Base-by-base conservation (phyloP, 1,139 yeast species). In the Torulaspora globosa region DNA sequence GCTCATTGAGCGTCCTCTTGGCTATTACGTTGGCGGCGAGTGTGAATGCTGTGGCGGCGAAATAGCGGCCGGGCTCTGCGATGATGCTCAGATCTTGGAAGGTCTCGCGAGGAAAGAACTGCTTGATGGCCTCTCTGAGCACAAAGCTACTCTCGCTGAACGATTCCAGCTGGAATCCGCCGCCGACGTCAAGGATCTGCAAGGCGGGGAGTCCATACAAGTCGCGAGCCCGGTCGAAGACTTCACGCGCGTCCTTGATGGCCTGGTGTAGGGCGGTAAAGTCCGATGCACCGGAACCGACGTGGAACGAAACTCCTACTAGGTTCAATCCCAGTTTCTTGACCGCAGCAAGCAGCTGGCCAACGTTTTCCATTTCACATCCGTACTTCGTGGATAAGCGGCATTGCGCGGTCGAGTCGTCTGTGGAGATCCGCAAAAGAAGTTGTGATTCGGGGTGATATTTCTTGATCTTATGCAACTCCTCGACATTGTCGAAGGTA, bases 61-160 rank as follows among this genome's bases (percentile, higher is more conserved):
- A 80, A 63, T 83, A 90, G 54, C 98, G 76, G 47, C 98, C 98
- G 5, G 97, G 96, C 65, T 92, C 98, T 19, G 97, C 95, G 65
- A 92, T 85, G 52, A 89, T 71, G 33, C 71, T 66, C 47, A 88
- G 73, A 6, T 70, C 65, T 4, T 12, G 30, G 14, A 31, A 31
- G 36, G 60, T 51, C 5, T 65, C 69, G 3, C 49, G 48, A 0
- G 89, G 83, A 69, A 87, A 89, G 59, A 71, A 74, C 47, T 71
- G 65, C 37, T 73, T 78, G 52, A 90, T 68, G 4, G 86, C 76
- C 14, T 64, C 53, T 47, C 76, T 74, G 51, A 90, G 76, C 50
- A 82, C 78, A 5, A 61, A 60, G 9, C 94, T 80, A 26, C 92
- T 76, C 43, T 75, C 71, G 18, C 66, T 73, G 65, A 92, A 90